Conservation (phyloP, 202 grass and related monocot species). For the Digitaria exilis region DNA sequence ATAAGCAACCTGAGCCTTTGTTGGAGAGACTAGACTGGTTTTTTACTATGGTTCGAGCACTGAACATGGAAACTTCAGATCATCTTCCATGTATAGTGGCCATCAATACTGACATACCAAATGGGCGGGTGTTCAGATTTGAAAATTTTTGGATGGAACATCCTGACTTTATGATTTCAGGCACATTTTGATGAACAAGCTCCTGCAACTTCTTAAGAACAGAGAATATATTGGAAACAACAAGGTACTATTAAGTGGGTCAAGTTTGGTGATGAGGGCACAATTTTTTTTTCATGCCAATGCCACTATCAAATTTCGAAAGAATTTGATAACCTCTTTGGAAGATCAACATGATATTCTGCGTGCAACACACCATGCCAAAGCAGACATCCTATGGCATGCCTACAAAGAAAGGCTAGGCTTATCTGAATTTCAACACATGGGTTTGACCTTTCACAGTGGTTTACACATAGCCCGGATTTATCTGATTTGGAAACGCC, state of each 20-base stretch:
- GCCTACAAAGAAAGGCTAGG: neutral
- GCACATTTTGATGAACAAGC: accelerated
- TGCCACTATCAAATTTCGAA: neutral
- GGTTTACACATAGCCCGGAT: too few species aligned
- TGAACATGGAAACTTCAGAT: neutral
- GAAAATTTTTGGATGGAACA: neutral
- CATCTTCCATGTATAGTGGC: neutral
- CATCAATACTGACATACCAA: accelerated
- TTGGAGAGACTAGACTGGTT: neutral
- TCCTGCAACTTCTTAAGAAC: accelerated
- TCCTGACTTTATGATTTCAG: neutral
- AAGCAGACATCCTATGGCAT: neutral
- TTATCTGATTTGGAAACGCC: too few species aligned
- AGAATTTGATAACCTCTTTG: neutral
- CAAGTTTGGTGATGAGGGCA: neutral
- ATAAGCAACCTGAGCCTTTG: accelerated
- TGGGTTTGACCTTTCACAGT: too few species aligned
- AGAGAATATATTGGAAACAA: neutral
- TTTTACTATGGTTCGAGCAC: accelerated
- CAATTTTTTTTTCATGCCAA: neutral
- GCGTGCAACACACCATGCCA: neutral
- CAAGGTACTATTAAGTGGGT: neutral
- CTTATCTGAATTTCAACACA: too few species aligned
- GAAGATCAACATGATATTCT: neutral
- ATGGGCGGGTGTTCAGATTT: neutral